These are phyloP conservation scores for Forsythia suspensa DNA, from an alignment of 257 asterid species.

Conservation along the genomic window DNA sequence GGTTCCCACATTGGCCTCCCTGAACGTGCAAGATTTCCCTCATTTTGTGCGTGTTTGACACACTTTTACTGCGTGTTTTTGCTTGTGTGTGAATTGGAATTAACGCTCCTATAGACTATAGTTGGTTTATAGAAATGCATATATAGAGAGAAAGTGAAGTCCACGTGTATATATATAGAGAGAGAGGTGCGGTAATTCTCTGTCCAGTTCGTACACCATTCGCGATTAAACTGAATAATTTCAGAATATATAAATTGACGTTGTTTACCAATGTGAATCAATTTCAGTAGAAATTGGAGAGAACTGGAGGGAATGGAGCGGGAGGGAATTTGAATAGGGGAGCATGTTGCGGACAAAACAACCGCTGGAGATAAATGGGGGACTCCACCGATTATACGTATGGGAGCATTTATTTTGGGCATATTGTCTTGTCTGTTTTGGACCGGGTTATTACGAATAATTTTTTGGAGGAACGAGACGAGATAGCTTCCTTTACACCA, in stretches of 20 bases:
- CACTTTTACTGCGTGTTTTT: neutral
- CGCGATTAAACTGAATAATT: neutral
- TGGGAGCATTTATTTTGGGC: neutral
- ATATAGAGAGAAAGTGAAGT: neutral
- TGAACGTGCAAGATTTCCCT: conserved; percentile 68
- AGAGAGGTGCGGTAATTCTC: conserved; percentile 22
- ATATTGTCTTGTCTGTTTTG: too few species aligned
- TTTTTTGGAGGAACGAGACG: too few species aligned
- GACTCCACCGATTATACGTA: neutral
- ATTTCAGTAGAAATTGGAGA: neutral
- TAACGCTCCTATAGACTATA: too few species aligned
- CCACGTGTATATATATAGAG: neutral
- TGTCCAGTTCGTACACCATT: conserved; percentile 8
- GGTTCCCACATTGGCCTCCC: conserved; percentile 75
- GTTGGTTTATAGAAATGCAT: conserved; percentile 1
- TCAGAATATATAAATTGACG: neutral
- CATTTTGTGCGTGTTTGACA: conserved; percentile 25
- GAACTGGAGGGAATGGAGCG: conserved; percentile 18
- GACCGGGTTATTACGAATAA: too few species aligned
- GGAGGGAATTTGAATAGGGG: neutral
- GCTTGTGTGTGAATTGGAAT: neutral
- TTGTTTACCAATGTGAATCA: too few species aligned
- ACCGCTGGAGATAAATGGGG: conserved; percentile 12
- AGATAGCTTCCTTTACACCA: too few species aligned
- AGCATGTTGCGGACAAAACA: neutral